Evolutionary conservation across 345 rosid species (phyloP).

Genomic region (Brassica cretica): DNA sequence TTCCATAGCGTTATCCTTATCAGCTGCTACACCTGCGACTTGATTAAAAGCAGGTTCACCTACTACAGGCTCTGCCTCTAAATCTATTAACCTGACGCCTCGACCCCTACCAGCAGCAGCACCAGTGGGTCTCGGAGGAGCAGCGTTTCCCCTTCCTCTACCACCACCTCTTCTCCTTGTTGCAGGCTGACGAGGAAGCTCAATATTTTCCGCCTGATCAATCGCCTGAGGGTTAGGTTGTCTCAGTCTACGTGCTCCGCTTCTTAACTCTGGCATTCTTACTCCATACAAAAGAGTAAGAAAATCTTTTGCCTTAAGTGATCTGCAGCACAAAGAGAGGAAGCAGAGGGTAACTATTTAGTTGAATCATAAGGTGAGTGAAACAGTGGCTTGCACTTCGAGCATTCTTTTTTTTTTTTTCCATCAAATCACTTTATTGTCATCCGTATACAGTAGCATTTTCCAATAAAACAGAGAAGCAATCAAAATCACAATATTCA

Average conservation of each 20-base stretch:
- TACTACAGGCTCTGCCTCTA: constrained; percentile 87
- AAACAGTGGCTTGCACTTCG: constrained; percentile 1
- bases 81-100: constrained; percentile 79
- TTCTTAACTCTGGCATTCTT: constrained; percentile 98
- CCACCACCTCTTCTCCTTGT: constrained; percentile 82
- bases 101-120: constrained; percentile 79
- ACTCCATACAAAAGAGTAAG: constrained; percentile 87
- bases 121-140: constrained; percentile 63
- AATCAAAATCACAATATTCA: constrained; percentile 19
- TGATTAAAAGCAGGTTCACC: constrained; percentile 70
- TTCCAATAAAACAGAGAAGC: constrained; percentile 26
- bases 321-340: constrained; percentile 26
- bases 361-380: background rate
- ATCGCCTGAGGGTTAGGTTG: constrained; percentile 71
- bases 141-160: constrained; percentile 86
- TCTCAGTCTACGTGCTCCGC: constrained; percentile 93
- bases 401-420: constrained; percentile 32
- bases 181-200: constrained; percentile 66
- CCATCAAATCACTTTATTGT: background rate
- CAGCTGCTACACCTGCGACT: constrained; percentile 78
- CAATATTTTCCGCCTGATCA: constrained; percentile 70
- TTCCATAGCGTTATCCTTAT: constrained; percentile 83
- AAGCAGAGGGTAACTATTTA: background rate
- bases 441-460: constrained; percentile 1
- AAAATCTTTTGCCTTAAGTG: constrained; percentile 40